These are phyloP conservation scores for Colletotrichum sublineola DNA, from an alignment of 2,329 filamentous ascomycete genomes.

Conservation along the genomic window DNA sequence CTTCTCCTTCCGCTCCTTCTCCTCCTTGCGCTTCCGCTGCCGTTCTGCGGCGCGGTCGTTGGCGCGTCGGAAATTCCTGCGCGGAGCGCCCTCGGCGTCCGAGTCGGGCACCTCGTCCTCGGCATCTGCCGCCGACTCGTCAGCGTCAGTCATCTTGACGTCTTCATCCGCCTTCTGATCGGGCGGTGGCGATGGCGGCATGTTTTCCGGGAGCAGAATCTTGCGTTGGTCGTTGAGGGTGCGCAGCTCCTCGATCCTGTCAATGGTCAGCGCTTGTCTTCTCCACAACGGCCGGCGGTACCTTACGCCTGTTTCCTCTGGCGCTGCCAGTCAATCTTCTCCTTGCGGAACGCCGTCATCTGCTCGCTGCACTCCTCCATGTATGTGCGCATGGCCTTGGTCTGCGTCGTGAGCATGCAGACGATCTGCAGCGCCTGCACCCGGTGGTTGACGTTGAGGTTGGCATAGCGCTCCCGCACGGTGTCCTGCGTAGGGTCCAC, in stretches of 20 bases:
- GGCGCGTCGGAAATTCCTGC: slow-evolving; percentile 69
- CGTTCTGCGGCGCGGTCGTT: slow-evolving; percentile 79
- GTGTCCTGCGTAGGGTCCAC: slow-evolving; percentile 81
- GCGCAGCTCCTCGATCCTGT: slow-evolving; percentile 78
- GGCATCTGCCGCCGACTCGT: slow-evolving; percentile 71
- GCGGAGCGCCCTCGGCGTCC: slow-evolving; percentile 74
- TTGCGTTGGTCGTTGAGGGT: slow-evolving; percentile 80
- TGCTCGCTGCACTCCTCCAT: slow-evolving; percentile 93
- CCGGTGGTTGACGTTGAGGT: slow-evolving; percentile 85
- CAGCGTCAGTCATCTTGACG: slow-evolving; percentile 71
- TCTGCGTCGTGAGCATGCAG: slow-evolving; percentile 87
- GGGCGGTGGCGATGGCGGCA: slow-evolving; percentile 71
- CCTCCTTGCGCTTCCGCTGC: slow-evolving; percentile 82
- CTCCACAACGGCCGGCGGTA: neutral
- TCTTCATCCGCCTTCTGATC: slow-evolving; percentile 68
- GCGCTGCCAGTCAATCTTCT: slow-evolving; percentile 93
- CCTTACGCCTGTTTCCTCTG: slow-evolving; percentile 77
- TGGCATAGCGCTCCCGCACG: slow-evolving; percentile 78
- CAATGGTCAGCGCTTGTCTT: slow-evolving; percentile 46
- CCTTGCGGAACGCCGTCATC: slow-evolving; percentile 95
- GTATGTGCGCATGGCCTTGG: slow-evolving; percentile 86
- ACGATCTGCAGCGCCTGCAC: slow-evolving; percentile 86
- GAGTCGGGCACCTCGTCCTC: slow-evolving; percentile 74
- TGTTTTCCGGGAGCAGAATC: slow-evolving; percentile 78
- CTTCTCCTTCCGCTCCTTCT: slow-evolving; percentile 70